Evolutionary conservation across 768 basidiomycete species (phyloP).

Genomic region (Dioszegia hungarica): DNA sequence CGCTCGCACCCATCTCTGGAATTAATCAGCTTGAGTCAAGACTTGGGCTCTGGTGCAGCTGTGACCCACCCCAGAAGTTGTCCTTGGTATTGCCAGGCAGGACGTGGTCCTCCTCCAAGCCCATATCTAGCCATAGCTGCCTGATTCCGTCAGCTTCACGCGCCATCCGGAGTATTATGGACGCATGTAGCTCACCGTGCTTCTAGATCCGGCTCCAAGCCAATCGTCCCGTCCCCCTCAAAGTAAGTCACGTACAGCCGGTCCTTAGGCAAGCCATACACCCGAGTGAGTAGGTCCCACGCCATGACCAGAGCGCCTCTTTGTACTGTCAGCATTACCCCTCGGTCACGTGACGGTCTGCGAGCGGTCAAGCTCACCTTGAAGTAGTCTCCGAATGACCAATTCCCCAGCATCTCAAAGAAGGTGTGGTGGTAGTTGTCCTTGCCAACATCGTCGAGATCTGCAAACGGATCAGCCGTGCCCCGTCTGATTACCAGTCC

Average conservation of each 20-base stretch:
- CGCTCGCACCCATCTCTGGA: constrained; percentile 98
- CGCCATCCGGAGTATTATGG: not conserved
- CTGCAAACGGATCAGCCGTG: constrained; percentile 53
- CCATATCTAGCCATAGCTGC: constrained; percentile 79
- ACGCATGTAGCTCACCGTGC: constrained; percentile 57
- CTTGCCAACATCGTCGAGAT: constrained; percentile 97
- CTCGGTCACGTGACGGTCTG: not conserved
- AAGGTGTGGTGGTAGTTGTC: constrained; percentile 96
- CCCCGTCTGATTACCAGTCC: too few species aligned
- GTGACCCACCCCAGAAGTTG: constrained; percentile 99
- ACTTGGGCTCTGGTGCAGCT: constrained; percentile 24
- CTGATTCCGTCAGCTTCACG: constrained; percentile 19
- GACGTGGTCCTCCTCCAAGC: constrained; percentile 82
- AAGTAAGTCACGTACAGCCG: constrained; percentile 97
- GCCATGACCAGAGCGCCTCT: constrained; percentile 89
- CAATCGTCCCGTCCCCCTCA: constrained; percentile 81
- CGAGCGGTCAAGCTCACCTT: constrained; percentile 60
- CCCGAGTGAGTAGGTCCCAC: constrained; percentile 86
- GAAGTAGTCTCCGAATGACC: constrained; percentile 99
- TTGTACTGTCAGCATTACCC: constrained; percentile 57
- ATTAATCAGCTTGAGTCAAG: not conserved
- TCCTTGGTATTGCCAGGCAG: constrained; percentile 92
- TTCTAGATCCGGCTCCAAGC: constrained; percentile 81
- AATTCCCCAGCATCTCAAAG: constrained; percentile 99
- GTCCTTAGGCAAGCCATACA: constrained; percentile 82